Base-by-base conservation (phyloP, 768 basidiomycete species). In the Hygrophoropsis aurantiaca region DNA sequence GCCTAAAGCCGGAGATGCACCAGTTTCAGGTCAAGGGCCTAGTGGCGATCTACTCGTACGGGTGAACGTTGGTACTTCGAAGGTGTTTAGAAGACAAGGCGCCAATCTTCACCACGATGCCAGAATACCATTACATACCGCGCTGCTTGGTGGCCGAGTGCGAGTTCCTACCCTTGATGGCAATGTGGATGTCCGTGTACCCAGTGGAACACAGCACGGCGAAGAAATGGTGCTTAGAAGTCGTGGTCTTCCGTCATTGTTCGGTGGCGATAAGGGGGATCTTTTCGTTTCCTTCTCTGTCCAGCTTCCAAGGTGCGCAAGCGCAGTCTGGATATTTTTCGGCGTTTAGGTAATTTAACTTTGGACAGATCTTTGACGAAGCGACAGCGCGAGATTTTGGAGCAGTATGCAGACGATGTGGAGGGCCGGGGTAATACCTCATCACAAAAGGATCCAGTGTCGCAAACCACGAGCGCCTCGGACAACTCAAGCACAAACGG, bases 171-270 rank as follows among this genome's bases (percentile, higher is more conserved):
- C 97, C 36, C 74, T 98, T 16, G 94, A 98, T 51, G 92, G 94
- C 20, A 91, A 97, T 37, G 93, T 97, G 1, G 94, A 97, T 48
- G 90, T 98, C 35, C 86, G 89, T 54, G 81, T 99, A 34, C 91
- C 94, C 46, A 75, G 77, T 18, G 95, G 97, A 37, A 97, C 95
- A 2, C 97, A 98, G 68, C 93, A 87, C 61, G 94, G 94, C 15
- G 93, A 97, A 71, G 94, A 98, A 66, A 94, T 95, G 82, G 90
- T 97, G 18, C 70, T 99, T 59, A 89, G 87, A 70, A 84, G 85
- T 33, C 82, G 90, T 44, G 97, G 97, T 24, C 83, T 97, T 11
- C 64, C 79, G 37, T 74, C 81, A 19, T 74, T 87, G 6, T 76
- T 77, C 59, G 70, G 70, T 41, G 70, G 77, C 34, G 78, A 78